Base-by-base conservation (phyloP, 495 filamentous ascomycete species). In the Beverwykella pulmonaria region DNA sequence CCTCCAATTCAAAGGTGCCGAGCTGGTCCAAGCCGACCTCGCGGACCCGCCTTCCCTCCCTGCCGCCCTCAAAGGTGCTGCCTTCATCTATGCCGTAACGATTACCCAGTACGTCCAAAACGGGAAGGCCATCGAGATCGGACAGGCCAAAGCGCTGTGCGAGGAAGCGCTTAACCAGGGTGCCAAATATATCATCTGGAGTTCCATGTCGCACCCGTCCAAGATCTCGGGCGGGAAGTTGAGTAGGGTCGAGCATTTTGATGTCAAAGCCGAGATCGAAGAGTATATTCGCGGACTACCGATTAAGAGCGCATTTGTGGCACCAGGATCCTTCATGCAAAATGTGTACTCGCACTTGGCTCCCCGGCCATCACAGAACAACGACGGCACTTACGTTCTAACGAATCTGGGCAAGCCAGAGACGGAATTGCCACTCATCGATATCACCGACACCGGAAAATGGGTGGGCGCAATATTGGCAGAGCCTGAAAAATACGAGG, bases 281-380 rank as follows among this genome's bases (percentile, higher is more conserved):
- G 74, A 82, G 19, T 87, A 89, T 71, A 81, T 87, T 53, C 79
- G 81, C 47, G n/a, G 47, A 0, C 61, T 76, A 15, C 80, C 76
- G 8, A 72, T 89, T 22, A 78, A 79, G 1, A 76, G 79, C 63
- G 83, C 82, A 0, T 86, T 82, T 70, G 80, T 86, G 67, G 67
- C 84, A 39, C 80, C 84, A 2, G 87, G 83, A 15, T 82, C 81
- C 67, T 89, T 82, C 77, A 88, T 87, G 85, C 76, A 76, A 63
- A 86, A 85, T 68, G 65, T 78, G 19, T 67, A 62, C 7, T 57
- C 50, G 19, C 47, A 65, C 48, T 39, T 77, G 64, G 32, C 69
- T 74, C 44, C 59, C 56, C n/a, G 74, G 73, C 27, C 58, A 6
- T 55, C 47, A 0, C 39, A 48, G 22, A 23, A 4, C 1, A 27